phyloP scores from a whole-genome alignment of 306 rosid species.

The Oxytropis ochrocephala region DNA sequence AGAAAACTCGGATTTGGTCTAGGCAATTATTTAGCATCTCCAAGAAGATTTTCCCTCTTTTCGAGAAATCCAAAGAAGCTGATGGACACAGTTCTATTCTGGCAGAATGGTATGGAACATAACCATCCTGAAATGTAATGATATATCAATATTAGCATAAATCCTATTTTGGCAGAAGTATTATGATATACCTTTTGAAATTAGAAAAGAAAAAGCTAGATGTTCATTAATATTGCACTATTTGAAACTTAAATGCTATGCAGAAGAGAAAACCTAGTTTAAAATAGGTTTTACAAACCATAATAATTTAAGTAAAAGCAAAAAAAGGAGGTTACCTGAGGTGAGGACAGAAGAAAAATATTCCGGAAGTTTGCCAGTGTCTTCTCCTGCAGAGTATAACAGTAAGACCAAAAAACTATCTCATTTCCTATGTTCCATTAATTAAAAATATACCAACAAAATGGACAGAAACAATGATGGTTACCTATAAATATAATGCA shows the following conservation, averaged over 20 bases:
- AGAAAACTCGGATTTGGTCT: constrained; percentile 58
- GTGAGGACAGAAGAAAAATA: constrained; percentile 44
- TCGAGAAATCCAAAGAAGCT: constrained; percentile 67
- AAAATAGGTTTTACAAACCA: background rate
- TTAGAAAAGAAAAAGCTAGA: background rate
- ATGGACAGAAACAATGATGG: background rate
- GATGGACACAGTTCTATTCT: constrained; percentile 81
- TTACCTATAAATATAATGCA: background rate
- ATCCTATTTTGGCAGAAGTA: too few species aligned
- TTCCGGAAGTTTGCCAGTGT: constrained; percentile 40
- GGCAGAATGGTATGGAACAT: constrained; percentile 97
- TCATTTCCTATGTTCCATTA: background rate
- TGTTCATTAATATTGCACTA: background rate
- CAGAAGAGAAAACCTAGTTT: background rate
- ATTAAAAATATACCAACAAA: constrained; percentile 9
- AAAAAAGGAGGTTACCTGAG: constrained; percentile 37
- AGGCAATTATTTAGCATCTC: constrained; percentile 87
- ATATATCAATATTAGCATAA: background rate
- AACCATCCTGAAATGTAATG: constrained; percentile 66
- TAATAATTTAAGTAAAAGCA: background rate
- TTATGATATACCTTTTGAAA: background rate
- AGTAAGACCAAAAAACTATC: background rate
- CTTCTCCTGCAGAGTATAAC: constrained; percentile 27
- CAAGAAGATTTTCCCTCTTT: constrained; percentile 62
- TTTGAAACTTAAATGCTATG: background rate